phyloP scores from a whole-genome alignment of 169 alveolate species.

The Eimeria necatrix region DNA sequence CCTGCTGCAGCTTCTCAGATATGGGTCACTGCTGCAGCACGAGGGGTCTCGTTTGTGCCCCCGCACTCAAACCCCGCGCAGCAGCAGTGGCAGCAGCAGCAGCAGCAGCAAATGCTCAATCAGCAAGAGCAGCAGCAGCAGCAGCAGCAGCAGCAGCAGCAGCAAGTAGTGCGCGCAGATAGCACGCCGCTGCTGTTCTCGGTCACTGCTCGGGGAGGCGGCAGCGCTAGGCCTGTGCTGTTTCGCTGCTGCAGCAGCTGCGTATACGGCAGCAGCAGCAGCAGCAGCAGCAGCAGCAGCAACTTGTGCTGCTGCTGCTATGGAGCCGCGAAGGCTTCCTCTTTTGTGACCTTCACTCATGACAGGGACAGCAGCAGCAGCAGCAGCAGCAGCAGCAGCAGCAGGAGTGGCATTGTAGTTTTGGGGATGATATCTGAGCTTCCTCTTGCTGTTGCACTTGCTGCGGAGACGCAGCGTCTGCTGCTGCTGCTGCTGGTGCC shows the following conservation, averaged over 20 bases:
- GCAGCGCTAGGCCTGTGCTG: neutral
- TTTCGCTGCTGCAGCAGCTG: neutral
- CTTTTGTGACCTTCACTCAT: neutral
- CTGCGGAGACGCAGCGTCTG: neutral
- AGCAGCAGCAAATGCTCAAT: constrained; percentile 22
- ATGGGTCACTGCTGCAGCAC: constrained; percentile 3
- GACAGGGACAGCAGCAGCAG: too few relatives aligned
- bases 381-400: neutral
- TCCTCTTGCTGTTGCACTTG: neutral
- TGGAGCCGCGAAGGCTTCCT: neutral
- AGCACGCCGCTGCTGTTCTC: neutral
- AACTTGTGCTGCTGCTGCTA: neutral
- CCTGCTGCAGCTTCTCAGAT: constrained; percentile 3
- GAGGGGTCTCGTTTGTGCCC: neutral
- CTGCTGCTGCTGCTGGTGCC: neutral
- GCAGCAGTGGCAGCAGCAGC: constrained; percentile 34
- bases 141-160: constrained; percentile 5
- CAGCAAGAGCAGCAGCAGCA: constrained; percentile 44
- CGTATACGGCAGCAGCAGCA: neutral
- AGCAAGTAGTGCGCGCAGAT: neutral
- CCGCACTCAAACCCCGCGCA: neutral
- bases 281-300: neutral
- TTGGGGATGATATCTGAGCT: neutral
- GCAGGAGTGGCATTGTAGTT: neutral
- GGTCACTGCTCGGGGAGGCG: neutral